These are phyloP conservation scores for Mimosa pudica DNA, from an alignment of 306 rosid genomes.

Conservation along the genomic window DNA sequence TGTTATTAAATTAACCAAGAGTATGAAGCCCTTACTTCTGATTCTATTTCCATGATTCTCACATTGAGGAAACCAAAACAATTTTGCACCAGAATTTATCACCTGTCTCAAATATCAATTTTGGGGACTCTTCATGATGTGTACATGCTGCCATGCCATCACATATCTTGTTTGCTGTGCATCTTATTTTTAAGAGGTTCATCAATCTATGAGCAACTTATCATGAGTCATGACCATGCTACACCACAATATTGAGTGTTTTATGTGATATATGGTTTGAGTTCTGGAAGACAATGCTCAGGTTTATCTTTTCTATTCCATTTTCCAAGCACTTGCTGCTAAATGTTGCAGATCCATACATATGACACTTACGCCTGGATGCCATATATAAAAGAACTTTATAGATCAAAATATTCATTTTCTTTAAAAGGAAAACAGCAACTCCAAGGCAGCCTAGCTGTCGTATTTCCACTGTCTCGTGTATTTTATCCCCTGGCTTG, in stretches of 20 bases:
- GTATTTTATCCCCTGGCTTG: constrained; percentile 4
- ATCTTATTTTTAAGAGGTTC: constrained; percentile 11
- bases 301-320: constrained; percentile 20
- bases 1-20: not conserved
- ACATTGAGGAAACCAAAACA: not conserved
- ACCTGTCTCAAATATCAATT: not conserved
- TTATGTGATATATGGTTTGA: constrained; percentile 18
- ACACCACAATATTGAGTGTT: constrained; percentile 21
- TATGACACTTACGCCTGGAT: constrained; percentile 12
- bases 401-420: constrained; percentile 9
- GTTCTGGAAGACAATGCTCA: constrained; percentile 5
- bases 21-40: not conserved
- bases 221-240: constrained; percentile 15
- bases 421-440: constrained; percentile 30
- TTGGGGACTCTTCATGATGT: not conserved
- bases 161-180: not conserved
- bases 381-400: constrained; percentile 19
- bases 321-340: constrained; percentile 17
- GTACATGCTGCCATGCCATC: not conserved
- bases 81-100: not conserved
- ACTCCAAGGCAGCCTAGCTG: constrained; percentile 20
- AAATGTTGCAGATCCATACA: constrained; percentile 17
- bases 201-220: not conserved
- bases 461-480: constrained; percentile 19
- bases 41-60: not conserved